Conservation (phyloP, 306 rosid genomes). For the Abrus pulchellus region DNA sequence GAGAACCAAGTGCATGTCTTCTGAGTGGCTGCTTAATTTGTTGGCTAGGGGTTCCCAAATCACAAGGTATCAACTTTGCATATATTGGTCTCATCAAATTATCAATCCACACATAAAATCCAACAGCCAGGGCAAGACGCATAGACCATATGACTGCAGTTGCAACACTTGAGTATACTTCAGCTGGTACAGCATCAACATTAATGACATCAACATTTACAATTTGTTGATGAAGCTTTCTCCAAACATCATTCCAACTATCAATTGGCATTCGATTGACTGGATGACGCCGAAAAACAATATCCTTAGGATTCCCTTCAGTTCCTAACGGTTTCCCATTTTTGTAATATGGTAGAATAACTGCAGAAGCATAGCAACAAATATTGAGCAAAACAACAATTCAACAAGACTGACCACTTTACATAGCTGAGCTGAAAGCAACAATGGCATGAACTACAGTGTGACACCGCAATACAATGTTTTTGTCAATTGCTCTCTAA, state of each 20-base stretch:
- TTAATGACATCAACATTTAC: constrained; percentile 89
- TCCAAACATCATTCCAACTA: constrained; percentile 97
- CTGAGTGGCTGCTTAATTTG: constrained; percentile 62
- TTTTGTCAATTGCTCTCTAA: not conserved
- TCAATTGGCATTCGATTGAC: constrained; percentile 94
- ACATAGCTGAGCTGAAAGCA: not conserved
- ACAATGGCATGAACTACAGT: not conserved
- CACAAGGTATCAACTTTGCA: constrained; percentile 90
- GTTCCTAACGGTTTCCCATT: constrained; percentile 59
- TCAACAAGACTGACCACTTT: constrained; percentile 32
- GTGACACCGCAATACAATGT: not conserved
- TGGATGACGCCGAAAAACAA: constrained; percentile 83
- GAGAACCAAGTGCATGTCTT: constrained; percentile 83
- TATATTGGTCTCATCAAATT: constrained; percentile 88
- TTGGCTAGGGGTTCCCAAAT: constrained; percentile 79
- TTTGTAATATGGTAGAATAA: constrained; percentile 89
- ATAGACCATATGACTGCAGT: constrained; percentile 94
- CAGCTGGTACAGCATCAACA: constrained; percentile 81
- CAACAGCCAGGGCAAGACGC: constrained; percentile 88
- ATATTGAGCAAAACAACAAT: constrained; percentile 44
- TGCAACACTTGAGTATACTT: constrained; percentile 86
- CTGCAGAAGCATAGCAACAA: constrained; percentile 56
- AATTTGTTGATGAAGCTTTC: constrained; percentile 91
- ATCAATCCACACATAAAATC: constrained; percentile 85
- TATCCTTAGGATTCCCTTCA: constrained; percentile 64